Base-by-base conservation (phyloP, 202 grass and related monocot genomes). In the Carex sylvatica region DNA sequence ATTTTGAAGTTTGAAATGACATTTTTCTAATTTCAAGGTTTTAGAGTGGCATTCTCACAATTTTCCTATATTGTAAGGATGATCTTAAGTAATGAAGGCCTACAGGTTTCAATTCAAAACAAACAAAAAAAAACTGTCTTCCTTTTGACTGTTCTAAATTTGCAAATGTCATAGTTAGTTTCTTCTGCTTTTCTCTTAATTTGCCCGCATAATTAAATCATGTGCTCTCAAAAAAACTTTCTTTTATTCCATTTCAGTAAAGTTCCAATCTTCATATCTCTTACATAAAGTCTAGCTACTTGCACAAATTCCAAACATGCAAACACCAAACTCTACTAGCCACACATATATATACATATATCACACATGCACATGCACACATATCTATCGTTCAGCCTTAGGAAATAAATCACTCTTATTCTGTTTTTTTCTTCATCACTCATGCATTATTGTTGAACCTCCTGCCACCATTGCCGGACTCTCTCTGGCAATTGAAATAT, bases 401-500 rank as follows among this genome's bases (percentile, higher is more conserved):
- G 36, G 36, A 38, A 0, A 38, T 0, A 38, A 7, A 38, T 38
- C 36, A 38, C 2, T 12, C 3, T 78, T 61, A 16, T 18, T 36
- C n/a, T 70, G 13, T 60, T 69, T 0, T 28, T 13, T 55, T 85
- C 7, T 79, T 65, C 54, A 85, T 70, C 11, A 19, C 3, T 70
- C 88, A 91, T 6, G 73, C 52, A 1, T 86, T 83, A 1, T 84
- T 83, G 66, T 86, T 84, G 83, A 91, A 91, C 81, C 84, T 88
- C 16, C 83, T 83, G 9, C 94, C 94, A n/a, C 94, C 91, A 63
- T 89, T 84, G 82, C 94, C 94, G 26, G 52, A 47, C 71, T 88
- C 86, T 81, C 94, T 89, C 88, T 97, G 94, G 84, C 90, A 94
- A 75, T 97, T 88, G 80, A 94, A 97, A 79, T 82, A 97, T 56